Percentiles rank a stretch among this genome's conserved stretches.
phyloP scores from a whole-genome alignment of 78 protist species.

The Dictyostelium purpureum region DNA sequence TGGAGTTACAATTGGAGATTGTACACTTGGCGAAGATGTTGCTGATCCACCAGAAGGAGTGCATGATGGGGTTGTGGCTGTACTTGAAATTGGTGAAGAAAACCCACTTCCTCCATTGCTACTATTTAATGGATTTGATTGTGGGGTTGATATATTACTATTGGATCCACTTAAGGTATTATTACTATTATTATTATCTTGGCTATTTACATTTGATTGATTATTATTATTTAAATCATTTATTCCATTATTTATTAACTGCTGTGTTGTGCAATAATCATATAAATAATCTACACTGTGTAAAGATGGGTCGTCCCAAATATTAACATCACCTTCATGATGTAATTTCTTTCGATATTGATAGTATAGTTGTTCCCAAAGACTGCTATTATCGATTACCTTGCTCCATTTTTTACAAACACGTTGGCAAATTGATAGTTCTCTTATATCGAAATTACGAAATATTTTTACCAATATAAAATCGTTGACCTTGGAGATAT shows the following conservation, averaged over 20 bases:
- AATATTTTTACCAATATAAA: constrained; percentile 17
- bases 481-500: constrained; percentile 11
- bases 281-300: background rate
- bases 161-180: background rate
- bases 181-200: background rate
- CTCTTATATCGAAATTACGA: background rate
- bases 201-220: background rate
- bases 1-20: background rate
- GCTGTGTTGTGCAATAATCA: background rate
- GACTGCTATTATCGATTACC: background rate
- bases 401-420: constrained; percentile 56
- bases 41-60: background rate
- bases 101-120: constrained; percentile 10
- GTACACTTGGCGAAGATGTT: background rate
- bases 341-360: background rate
- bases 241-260: background rate
- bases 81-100: background rate
- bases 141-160: background rate
- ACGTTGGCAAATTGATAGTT: background rate
- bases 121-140: background rate
- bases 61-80: background rate
- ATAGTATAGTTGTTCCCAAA: constrained; percentile 58
- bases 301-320: constrained; percentile 63
- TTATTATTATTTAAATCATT: background rate
- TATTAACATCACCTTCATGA: constrained; percentile 23